Percentiles rank a stretch among this genome's conserved stretches.
Conservation (phyloP, 768 basidiomycete species). For the Agaricus sinodeliciosus region DNA sequence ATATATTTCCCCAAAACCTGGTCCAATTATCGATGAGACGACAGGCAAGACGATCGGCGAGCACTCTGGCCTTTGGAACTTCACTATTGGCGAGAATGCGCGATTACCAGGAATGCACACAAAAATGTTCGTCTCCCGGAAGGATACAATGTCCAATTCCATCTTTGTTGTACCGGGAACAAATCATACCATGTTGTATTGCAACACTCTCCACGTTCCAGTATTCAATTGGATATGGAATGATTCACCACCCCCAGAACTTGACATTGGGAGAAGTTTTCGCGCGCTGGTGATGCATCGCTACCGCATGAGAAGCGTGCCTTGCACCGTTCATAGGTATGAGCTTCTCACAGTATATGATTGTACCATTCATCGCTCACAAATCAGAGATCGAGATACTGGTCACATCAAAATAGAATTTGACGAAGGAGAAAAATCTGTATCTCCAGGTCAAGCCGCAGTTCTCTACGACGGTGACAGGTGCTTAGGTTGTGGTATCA, state of each 20-base stretch:
- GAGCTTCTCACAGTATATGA: slow-evolving; percentile 12
- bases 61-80: slow-evolving; percentile 79
- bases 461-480: slow-evolving; percentile 66
- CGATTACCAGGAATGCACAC: slow-evolving; percentile 53
- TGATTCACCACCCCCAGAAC: slow-evolving; percentile 41
- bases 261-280: slow-evolving; percentile 39
- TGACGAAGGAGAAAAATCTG: slow-evolving; percentile 53
- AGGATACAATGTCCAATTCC: slow-evolving; percentile 55
- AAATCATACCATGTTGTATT: slow-evolving; percentile 27
- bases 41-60: slow-evolving; percentile 47
- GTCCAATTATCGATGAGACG: slow-evolving; percentile 54
- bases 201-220: slow-evolving; percentile 26
- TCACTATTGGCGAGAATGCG: slow-evolving; percentile 80
- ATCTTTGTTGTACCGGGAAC: slow-evolving; percentile 73
- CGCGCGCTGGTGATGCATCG: slow-evolving; percentile 53
- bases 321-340: slow-evolving; percentile 48
- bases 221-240: slow-evolving; percentile 79
- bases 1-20: slow-evolving; percentile 67
- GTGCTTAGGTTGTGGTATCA: slow-evolving; percentile 82
- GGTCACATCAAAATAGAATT: slow-evolving; percentile 41
- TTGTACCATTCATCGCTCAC: slow-evolving; percentile 8
- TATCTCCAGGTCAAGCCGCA: slow-evolving; percentile 77
- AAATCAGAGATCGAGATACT: slow-evolving; percentile 14
- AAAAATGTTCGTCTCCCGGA: slow-evolving; percentile 68
- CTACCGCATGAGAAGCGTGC: slow-evolving; percentile 55